Percentiles rank a stretch among this genome's conserved stretches.
phyloP scores from a whole-genome alignment of 164 flowering plant species.

The Macadamia integrifolia region DNA sequence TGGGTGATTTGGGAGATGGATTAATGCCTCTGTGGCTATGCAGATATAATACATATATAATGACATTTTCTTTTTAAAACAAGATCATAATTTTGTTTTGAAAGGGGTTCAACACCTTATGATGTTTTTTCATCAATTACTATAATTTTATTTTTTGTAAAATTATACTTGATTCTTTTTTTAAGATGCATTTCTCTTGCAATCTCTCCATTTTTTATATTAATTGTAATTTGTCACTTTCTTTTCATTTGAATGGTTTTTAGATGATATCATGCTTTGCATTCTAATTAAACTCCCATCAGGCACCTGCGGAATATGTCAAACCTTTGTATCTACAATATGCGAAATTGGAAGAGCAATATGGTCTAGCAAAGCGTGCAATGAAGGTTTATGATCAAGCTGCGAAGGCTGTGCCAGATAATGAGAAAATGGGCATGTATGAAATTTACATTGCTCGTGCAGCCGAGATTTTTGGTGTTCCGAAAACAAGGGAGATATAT shows the following conservation, averaged over 20 bases:
- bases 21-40: too few species aligned
- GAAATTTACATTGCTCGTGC: conserved; percentile 93
- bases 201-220: too few species aligned
- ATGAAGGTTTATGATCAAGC: conserved; percentile 93
- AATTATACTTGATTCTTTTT: background rate
- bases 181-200: background rate
- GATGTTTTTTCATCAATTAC: background rate
- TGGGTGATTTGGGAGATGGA: too few species aligned
- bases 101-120: background rate
- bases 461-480: conserved; percentile 88
- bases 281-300: conserved; percentile 7
- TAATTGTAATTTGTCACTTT: background rate
- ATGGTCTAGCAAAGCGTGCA: conserved; percentile 88
- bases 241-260: background rate
- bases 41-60: too few species aligned
- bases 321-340: conserved; percentile 83
- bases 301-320: conserved; percentile 88
- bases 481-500: conserved; percentile 90
- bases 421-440: conserved; percentile 85
- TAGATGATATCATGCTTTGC: background rate
- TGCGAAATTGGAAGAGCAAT: conserved; percentile 89
- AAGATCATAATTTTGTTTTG: background rate
- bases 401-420: conserved; percentile 80
- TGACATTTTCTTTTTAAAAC: too few species aligned
- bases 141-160: background rate